These are phyloP conservation scores for Solanum raphanifolium DNA, from an alignment of 257 asterid genomes.

Conservation along the genomic window DNA sequence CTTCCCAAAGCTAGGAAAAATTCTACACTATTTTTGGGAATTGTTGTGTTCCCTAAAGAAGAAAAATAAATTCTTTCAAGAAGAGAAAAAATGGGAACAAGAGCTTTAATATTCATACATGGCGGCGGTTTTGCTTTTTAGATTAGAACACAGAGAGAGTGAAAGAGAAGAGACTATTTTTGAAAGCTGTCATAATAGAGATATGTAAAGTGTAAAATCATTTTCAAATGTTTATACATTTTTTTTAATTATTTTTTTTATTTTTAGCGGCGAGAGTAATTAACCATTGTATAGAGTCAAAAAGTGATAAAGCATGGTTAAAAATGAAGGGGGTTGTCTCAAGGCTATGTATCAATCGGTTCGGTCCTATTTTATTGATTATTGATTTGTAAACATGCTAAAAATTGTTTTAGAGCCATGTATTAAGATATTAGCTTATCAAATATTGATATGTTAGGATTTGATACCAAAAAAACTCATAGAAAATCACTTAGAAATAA, in stretches of 20 bases:
- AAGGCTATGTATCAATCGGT: too few relatives aligned
- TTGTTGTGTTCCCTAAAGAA: background rate
- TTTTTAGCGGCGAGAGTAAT: background rate
- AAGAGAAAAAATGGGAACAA: constrained; percentile 17
- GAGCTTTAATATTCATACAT: constrained; percentile 15
- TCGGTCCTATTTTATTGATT: too few relatives aligned
- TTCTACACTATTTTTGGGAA: constrained; percentile 1
- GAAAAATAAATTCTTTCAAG: constrained; percentile 1
- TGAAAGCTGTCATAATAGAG: constrained; percentile 9
- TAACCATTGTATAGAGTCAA: background rate
- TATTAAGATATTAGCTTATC: too few relatives aligned
- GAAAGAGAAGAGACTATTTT: background rate
- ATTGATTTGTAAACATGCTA: fast-evolving
- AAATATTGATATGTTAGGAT: too few relatives aligned
- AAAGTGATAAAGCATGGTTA: constrained; percentile 18
- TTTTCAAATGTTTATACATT: constrained; percentile 13
- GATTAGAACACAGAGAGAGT: background rate
- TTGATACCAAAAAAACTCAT: too few relatives aligned
- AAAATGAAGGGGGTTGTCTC: background rate
- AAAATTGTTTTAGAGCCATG: too few relatives aligned
- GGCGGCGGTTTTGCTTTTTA: constrained; percentile 7
- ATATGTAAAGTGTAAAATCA: background rate
- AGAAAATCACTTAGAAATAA: too few relatives aligned
- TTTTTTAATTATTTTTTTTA: background rate
- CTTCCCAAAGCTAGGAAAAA: background rate